Evolutionary conservation across 2,329 filamentous ascomycete species (phyloP).

Genomic region (Fusarium succisae): DNA sequence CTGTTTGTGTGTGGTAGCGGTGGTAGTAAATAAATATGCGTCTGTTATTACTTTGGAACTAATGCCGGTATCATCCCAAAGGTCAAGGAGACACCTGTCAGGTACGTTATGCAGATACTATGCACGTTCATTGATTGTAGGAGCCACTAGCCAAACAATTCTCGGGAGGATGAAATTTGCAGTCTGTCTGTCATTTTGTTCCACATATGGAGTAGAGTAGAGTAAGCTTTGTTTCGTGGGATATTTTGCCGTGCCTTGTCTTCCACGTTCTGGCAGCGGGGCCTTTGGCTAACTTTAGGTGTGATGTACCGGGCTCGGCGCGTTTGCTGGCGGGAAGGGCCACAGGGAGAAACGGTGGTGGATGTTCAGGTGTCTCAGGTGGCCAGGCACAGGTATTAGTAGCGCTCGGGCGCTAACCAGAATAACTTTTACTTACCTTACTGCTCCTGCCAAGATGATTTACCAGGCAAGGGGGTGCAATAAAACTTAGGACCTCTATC

Average conservation of each 20-base stretch:
- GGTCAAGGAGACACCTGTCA: conserved; percentile 17
- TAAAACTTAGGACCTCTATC: no score
- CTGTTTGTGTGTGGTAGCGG: not conserved
- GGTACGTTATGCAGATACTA: conserved; percentile 24
- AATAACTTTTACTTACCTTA: not conserved
- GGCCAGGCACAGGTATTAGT: not conserved
- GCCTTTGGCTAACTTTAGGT: not conserved
- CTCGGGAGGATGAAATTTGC: conserved; percentile 6
- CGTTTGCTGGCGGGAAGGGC: conserved; percentile 2
- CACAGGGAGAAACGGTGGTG: conserved; percentile 25
- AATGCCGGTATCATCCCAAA: conserved; percentile 15
- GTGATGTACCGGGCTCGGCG: not conserved
- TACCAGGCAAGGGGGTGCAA: not conserved
- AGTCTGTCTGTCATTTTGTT: not conserved
- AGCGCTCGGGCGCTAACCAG: conserved; percentile 9
- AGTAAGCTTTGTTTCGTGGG: conserved; percentile 35
- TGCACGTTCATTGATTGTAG: not conserved
- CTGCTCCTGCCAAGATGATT: not conserved
- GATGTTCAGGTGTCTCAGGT: conserved; percentile 36
- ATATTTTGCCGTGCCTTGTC: conserved; percentile 22
- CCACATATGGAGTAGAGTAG: not conserved
- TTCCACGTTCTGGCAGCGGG: conserved; percentile 23
- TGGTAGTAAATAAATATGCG: not conserved
- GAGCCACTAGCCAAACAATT: not conserved
- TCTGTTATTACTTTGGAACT: not conserved